Evolutionary conservation across 129 eudicot species (phyloP), one percentile per base, ranked within the genome.

Genomic region (Pseudognaphalium luteoalbum): DNA sequence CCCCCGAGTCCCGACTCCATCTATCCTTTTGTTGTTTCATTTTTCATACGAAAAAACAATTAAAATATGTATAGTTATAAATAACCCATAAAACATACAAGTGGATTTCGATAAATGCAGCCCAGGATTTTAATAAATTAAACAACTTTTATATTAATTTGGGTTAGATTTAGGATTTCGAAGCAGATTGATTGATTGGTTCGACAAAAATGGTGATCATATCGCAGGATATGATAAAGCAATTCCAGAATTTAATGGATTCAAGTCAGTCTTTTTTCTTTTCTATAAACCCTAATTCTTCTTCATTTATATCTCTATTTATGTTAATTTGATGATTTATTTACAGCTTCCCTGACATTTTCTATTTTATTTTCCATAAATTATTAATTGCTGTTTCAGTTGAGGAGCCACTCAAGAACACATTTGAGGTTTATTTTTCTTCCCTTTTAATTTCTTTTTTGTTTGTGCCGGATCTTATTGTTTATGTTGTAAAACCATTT

Each of bases 331-430:
- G 33, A 25, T 25, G 28, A 25, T 25, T 32, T 30, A 66, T 66
- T 54, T 68, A 32, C 19, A 68, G 20, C 60, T 54, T 1, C 29
- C 42, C 60, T 71, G 52, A 80, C 73, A 54, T 56, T 73, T 21
- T 39, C 33, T 4, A 54, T 64, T 35, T 34, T 52, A 2, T 12
- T 39, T 19, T 68, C 3, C 34, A 11, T 72, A 29, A 22, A 22
- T 4, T 51, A 11, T 11, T 41, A 70, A 70, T 70, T 60, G 76
- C 73, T 81, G 57, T 74, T 85, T 89, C 96, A 93, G 98, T 85
- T 81, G 91, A 87, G 56, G 98, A 87, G 84, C 87, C 91, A 85
- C 89, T 90, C 70, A 83, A 88, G 87, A 81, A 44, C 20, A 81
- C 96, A 66, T 91, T 88, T 68, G 76, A 90, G 98, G 97, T 93